Conservation (phyloP, 306 rosid species). For the Dryas alaskensis region DNA sequence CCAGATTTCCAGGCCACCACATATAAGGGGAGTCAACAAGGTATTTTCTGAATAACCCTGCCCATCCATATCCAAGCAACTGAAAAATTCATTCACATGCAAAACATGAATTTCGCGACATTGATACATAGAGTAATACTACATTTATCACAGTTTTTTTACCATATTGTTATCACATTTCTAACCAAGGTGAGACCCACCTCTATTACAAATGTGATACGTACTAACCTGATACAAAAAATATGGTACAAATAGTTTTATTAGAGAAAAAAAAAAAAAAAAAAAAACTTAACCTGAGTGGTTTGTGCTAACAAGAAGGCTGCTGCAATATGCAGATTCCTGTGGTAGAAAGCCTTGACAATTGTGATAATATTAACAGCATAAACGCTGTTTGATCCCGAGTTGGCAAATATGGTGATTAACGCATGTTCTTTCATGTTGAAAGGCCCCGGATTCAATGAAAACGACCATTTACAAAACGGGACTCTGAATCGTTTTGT, state of each 20-base stretch:
- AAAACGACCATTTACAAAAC: constrained; percentile 19
- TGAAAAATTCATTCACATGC: background rate
- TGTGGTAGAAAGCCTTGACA: constrained; percentile 33
- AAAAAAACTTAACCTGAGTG: constrained; percentile 28
- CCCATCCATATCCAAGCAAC: constrained; percentile 53
- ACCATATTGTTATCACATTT: too few relatives aligned
- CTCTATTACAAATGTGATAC: too few relatives aligned
- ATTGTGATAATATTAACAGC: constrained; percentile 32
- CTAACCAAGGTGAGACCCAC: too few relatives aligned
- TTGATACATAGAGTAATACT: too few relatives aligned
- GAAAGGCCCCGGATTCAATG: constrained; percentile 45
- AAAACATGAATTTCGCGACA: background rate
- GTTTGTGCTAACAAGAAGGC: constrained; percentile 33
- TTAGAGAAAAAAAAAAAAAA: background rate
- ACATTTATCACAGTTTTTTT: too few relatives aligned
- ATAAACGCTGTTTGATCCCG: constrained; percentile 29
- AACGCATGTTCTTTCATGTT: constrained; percentile 42
- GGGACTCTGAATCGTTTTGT: constrained; percentile 9
- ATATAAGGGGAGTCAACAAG: constrained; percentile 47
- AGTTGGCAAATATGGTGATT: constrained; percentile 42
- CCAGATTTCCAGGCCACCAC: constrained; percentile 49
- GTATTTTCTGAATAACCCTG: constrained; percentile 40
- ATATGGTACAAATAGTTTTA: background rate
- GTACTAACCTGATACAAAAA: too few relatives aligned
- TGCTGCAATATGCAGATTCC: constrained; percentile 23